Evolutionary conservation across 805 yeast genomes (phyloP), one percentile per base, ranked within the genome.

Genomic region (Hanseniaspora clermontiae): DNA sequence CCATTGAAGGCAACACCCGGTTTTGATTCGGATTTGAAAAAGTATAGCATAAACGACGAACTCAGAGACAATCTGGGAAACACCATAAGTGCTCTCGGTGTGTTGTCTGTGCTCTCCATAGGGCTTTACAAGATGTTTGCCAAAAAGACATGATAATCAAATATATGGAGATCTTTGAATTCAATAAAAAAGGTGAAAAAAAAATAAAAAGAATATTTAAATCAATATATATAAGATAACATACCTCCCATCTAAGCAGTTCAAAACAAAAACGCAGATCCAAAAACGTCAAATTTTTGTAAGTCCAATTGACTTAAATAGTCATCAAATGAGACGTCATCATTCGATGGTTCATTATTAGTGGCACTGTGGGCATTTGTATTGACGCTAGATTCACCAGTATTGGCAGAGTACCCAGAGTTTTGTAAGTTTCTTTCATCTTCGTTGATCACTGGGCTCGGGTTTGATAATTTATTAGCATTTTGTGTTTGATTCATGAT

Each of bases 1-100:
- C 98, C 98, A 0, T 78, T 82, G 43, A 67, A 75, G 7, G 84
- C 88, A 6, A 91, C 97, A 0, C 87, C 93, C 0, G 87, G 86
- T 0, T 71, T 81, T 42, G 86, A 84, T 39, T 85, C 84, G 0
- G 90, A 82, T 54, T 76, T 77, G 1, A 70, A 73, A 2, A 77
- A 77, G 2, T 64, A 72, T 12, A 39, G 39, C 20, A 37, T 53
- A n/a, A 84, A 76, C 40, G 70, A 75, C 64, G 71, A 75, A 63
- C 60, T 67, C 73, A 59, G 79, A 72, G 67, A 84, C 76, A 58
- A 68, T 46, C 70, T 78, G 10, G 70, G 83, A 15, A 70, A 86
- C 57, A 83, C 85, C 0, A 82, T 87, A 1, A 80, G 89, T 0
- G 86, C 89, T 0, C 71, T 84, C 15, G 81, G 85, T 0, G 78